Evolutionary conservation across 495 filamentous ascomycete genomes (phyloP), one percentile per base, ranked within the genome.

Genomic region (Articulospora tetracladia): DNA sequence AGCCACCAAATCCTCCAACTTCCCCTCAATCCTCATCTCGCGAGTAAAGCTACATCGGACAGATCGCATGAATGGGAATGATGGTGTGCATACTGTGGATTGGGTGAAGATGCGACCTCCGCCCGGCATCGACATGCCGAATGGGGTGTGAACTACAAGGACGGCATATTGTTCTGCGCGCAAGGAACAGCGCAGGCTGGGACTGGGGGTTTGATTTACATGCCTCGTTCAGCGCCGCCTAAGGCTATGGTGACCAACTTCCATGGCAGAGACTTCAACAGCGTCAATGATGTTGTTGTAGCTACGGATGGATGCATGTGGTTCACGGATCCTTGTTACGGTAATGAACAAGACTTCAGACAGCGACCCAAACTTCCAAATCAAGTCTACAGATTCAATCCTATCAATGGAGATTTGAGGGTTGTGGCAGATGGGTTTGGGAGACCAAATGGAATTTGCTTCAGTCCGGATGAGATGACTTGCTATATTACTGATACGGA

Each of bases 251-350:
- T 79, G 12, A 76, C 67, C 24, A 81, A 83, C 57, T 87, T 76
- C 62, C 74, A 79, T 47, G 82, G 83, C 19, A 76, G 82, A 22
- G 79, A 80, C 27, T 86, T 87, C 70, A 86, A 84, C 61, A 82
- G 80, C 13, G 72, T 85, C 24, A 86, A 86, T 57, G 83, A 88
- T 66, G 74, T 80, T 0, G 73, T 76, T 4, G 73, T 86, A 53
- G 74, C 74, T 1, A 65, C 58, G 26, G 85, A 83, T 63, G 77
- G 79, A 4, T 75, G 79, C 17, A 71, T 88, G 28, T 88, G 85
- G 74, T 86, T 87, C 59, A 88, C 83, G 1, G 84, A 88, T 66
- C 82, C 83, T 8, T 75, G 73, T n/a, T 88, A 87, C 59, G 84
- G 83, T 10, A 74, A 73, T 53, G 73, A 83, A 32, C 80, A 86